Percentiles rank a stretch among this genome's conserved stretches.
Conservation (phyloP, 306 rosid genomes). For the Malus domestica region ASM211411v1 NC_041797.1:12981501-12982000, state of each 20-base stretch:
- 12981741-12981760: conserved; percentile 82
- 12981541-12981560: background rate
- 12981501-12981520: background rate
- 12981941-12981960: conserved; percentile 15
- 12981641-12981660: conserved; percentile 26
- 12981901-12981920: conserved; percentile 23
- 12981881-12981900: conserved; percentile 66
- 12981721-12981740: conserved; percentile 88
- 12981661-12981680: conserved; percentile 89
- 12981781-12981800: conserved; percentile 94
- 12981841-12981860: conserved; percentile 32
- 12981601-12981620: background rate
- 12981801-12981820: conserved; percentile 46
- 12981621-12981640: background rate
- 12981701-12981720: conserved; percentile 97
- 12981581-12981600: background rate
- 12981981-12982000: conserved; percentile 13
- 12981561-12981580: background rate
- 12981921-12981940: conserved; percentile 16
- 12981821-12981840: conserved; percentile 24
- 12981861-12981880: conserved; percentile 51
- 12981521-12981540: background rate
- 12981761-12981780: conserved; percentile 96
- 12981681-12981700: conserved; percentile 96
- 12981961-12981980: conserved; percentile 14